phyloP scores from a whole-genome alignment of 176 grass and related monocot genomes.

The Eleusine indica region DNA sequence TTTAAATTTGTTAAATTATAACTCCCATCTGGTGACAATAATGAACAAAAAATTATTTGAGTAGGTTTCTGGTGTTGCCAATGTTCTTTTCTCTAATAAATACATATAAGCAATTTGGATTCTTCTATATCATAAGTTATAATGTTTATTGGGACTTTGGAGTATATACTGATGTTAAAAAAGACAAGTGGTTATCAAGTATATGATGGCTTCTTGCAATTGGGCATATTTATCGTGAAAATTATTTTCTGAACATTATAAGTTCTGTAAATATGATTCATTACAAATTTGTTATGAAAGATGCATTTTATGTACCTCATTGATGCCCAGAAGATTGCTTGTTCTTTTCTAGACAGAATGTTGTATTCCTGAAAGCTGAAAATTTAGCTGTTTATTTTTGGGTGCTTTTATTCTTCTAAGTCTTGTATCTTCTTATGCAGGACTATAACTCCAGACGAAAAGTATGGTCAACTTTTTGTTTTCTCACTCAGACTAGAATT shows the following conservation, averaged over 20 bases:
- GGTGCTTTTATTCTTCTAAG: slow-evolving; percentile 9
- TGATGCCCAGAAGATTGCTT: background rate
- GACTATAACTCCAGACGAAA: slow-evolving; percentile 80
- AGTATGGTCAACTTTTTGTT: slow-evolving; percentile 70
- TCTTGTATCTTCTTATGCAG: slow-evolving; percentile 44
- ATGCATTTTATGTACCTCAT: background rate
- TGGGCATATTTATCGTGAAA: background rate
- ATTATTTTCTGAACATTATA: background rate
- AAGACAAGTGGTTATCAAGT: no score
- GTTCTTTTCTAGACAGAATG: background rate
- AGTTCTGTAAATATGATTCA: background rate
- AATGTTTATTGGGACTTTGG: slow-evolving; percentile 1
- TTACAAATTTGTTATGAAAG: background rate
- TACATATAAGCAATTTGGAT: background rate
- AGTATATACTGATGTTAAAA: background rate
- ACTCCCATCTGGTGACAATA: background rate
- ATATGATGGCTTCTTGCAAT: no score
- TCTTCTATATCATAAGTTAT: background rate
- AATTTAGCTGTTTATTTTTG: background rate
- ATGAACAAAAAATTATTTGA: background rate
- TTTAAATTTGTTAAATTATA: slow-evolving; percentile 3
- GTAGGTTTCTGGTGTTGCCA: slow-evolving; percentile 6
- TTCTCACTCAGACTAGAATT: slow-evolving; percentile 89
- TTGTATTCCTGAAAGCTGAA: background rate
- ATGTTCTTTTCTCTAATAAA: background rate